These are phyloP conservation scores for Achlya hypogyna DNA, from an alignment of 352 stramenopile genomes.

Conservation along the genomic window DNA sequence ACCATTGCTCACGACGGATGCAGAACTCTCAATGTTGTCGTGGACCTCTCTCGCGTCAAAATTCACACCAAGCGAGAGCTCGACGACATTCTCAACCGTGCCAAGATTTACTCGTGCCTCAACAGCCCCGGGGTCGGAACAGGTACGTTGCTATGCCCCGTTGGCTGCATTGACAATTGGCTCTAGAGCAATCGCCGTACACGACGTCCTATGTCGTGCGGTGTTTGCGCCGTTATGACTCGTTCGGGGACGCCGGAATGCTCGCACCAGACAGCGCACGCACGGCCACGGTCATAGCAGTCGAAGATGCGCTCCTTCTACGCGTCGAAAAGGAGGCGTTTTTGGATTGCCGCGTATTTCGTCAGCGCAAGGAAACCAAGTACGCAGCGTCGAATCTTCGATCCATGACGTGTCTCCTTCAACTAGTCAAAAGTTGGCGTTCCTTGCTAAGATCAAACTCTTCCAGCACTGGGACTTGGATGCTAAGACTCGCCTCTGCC, in stretches of 20 bases:
- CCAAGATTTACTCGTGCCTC: slow-evolving; percentile 56
- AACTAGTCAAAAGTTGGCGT: slow-evolving; percentile 51
- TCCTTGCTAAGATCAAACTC: slow-evolving; percentile 33
- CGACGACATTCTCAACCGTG: slow-evolving; percentile 60
- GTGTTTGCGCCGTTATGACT: slow-evolving; percentile 52
- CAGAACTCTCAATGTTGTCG: slow-evolving; percentile 46
- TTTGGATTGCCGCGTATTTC: slow-evolving; percentile 44
- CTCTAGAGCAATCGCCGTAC: slow-evolving; percentile 25
- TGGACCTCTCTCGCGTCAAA: slow-evolving; percentile 60
- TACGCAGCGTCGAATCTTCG: slow-evolving; percentile 15
- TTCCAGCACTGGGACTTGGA: slow-evolving; percentile 63
- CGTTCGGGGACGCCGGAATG: slow-evolving; percentile 59
- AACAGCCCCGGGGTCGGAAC: slow-evolving; percentile 43
- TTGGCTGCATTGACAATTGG: background rate
- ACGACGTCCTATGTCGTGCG: slow-evolving; percentile 49
- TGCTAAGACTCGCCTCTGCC: slow-evolving; percentile 40
- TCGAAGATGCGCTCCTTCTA: slow-evolving; percentile 57
- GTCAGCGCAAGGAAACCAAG: slow-evolving; percentile 44
- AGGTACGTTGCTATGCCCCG: slow-evolving; percentile 21
- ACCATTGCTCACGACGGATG: background rate
- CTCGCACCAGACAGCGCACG: slow-evolving; percentile 45
- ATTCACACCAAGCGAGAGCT: slow-evolving; percentile 59
- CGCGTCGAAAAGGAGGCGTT: slow-evolving; percentile 60
- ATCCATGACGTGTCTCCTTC: background rate
- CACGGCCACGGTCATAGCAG: slow-evolving; percentile 56